These are phyloP conservation scores for Coniella lustricola DNA, from an alignment of 2,329 filamentous ascomycete genomes.

Conservation along the genomic window DNA sequence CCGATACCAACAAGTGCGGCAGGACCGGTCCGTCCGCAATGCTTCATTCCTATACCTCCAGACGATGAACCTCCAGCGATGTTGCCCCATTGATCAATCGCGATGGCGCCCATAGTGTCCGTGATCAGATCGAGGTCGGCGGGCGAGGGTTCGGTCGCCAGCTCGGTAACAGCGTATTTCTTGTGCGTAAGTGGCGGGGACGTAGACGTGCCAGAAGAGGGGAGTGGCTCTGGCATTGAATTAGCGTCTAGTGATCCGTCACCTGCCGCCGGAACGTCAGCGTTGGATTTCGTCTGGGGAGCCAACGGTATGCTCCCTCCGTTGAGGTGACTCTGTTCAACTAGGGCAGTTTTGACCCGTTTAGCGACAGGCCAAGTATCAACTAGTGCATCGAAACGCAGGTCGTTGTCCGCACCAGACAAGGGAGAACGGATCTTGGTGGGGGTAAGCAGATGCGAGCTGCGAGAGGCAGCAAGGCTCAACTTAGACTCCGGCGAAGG, in stretches of 20 bases:
- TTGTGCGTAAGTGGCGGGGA: neutral
- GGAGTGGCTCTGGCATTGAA: neutral
- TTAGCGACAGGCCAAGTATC: slow-evolving; percentile 2
- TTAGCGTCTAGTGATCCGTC: neutral
- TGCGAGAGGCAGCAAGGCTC: neutral
- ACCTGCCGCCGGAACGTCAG: neutral
- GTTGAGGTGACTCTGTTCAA: neutral
- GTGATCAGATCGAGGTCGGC: slow-evolving; percentile 57
- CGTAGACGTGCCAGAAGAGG: neutral
- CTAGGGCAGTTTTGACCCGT: slow-evolving; percentile 10
- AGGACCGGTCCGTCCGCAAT: slow-evolving; percentile 82
- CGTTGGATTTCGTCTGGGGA: too few species aligned
- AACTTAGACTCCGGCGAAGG: slow-evolving; percentile 26
- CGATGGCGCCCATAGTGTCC: slow-evolving; percentile 94
- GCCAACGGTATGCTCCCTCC: too few species aligned
- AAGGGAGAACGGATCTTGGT: slow-evolving; percentile 9
- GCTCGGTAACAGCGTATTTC: slow-evolving; percentile 7
- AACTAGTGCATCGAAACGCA: neutral
- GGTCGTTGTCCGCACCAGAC: neutral
- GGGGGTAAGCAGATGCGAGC: slow-evolving; percentile 1
- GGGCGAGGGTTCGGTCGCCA: slow-evolving; percentile 8
- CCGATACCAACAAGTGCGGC: slow-evolving; percentile 90
- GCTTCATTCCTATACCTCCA: slow-evolving; percentile 97
- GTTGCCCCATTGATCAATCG: slow-evolving; percentile 74
- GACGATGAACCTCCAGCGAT: slow-evolving; percentile 96